A percentile compares a stretch with the other conserved stretches of the same genome.
These are phyloP conservation scores for Aristolochia contorta DNA, from an alignment of 164 flowering plant species.

Conservation along the genomic window DNA sequence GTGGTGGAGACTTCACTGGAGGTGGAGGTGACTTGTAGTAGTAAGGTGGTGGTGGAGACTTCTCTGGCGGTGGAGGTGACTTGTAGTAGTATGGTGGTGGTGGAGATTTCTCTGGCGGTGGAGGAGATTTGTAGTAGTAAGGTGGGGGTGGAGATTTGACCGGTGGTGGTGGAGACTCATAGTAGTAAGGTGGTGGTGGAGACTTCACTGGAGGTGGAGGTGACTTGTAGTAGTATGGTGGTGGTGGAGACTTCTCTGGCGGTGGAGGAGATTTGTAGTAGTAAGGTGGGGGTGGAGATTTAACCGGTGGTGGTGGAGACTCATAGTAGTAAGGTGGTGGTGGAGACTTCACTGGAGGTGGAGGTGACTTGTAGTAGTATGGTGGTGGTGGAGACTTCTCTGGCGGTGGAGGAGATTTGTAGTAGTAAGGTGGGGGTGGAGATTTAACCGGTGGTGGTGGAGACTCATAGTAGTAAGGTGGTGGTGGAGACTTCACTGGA, in stretches of 20 bases:
- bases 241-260: constrained; percentile 13
- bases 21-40: constrained; percentile 27
- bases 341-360: constrained; percentile 14
- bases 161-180: constrained; percentile 13
- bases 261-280: constrained; percentile 18
- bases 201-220: constrained; percentile 23
- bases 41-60: constrained; percentile 17
- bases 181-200: constrained; percentile 13
- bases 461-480: constrained; percentile 27
- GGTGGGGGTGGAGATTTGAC: constrained; percentile 15
- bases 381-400: constrained; percentile 22
- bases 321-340: constrained; percentile 26
- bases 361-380: constrained; percentile 22
- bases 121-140: constrained; percentile 21
- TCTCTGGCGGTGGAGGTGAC: constrained; percentile 17
- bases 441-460: constrained; percentile 16
- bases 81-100: constrained; percentile 19
- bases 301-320: constrained; percentile 15
- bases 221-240: constrained; percentile 14
- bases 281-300: constrained; percentile 21
- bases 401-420: constrained; percentile 22
- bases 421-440: constrained; percentile 20
- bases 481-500: constrained; percentile 9
- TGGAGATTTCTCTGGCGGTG: constrained; percentile 7
- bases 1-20: constrained; percentile 18